Evolutionary conservation across 1,139 yeast genomes (phyloP), one percentile per base, ranked within the genome.

Genomic region (Oligophagozyma castellii): DNA sequence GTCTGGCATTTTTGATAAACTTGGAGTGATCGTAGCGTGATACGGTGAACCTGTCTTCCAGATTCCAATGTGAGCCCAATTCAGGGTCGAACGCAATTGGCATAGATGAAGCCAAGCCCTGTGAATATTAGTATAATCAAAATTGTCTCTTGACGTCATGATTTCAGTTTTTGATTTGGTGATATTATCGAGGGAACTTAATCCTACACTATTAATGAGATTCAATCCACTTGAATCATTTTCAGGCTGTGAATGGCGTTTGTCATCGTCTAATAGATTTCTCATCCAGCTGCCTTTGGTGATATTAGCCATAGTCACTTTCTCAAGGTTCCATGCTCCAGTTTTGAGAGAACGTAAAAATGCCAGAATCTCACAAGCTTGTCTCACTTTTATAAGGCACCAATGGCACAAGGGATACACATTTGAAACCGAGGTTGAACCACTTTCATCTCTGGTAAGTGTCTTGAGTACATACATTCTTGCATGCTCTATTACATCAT

Each of bases 41-140:
- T 48, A 35, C 3, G 56, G 41, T 37, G 54, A 48, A 16, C 51
- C 61, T 3, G 48, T 31, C 12, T 56, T 56, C 64, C 61, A 58
- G 4, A 60, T 48, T 22, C 96, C 96, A 18, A 76, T 54, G 39
- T 83, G 73, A n/a, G 92, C 65, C 89, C 93, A 86, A 55, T 78
- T 81, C 41, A 84, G 63, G 37, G 70, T 67, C 18, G 67, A 66
- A 34, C 78, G 61, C 14, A 73, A 51, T 39, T 70, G 60, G 22
- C 67, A 58, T 26, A 73, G 52, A 42, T 72, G 79, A 14, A 64
- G 57, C 79, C 80, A 74, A 3, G 70, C 68, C 35, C 64, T 57
- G 33, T 53, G 59, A 8, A 57, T 45, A 25, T 56, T 50, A 8
- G 23, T 20, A 14, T 20, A 15, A n/a, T n/a, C n/a, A n/a, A n/a